Conservation (phyloP, 345 rosid genomes). For the Noccaea bulbosa region DNA sequence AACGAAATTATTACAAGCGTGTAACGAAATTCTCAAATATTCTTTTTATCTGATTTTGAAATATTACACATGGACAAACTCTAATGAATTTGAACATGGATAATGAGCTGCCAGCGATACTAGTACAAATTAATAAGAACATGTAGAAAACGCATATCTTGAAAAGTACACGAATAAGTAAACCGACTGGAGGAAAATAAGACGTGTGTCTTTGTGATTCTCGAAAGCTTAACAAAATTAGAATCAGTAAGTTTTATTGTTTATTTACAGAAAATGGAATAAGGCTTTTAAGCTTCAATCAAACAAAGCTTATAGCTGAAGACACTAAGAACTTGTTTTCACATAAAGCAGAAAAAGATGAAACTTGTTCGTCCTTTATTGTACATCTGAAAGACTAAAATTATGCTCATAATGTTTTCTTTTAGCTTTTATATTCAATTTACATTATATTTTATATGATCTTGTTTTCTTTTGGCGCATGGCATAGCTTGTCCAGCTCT, state of each 20-base stretch:
- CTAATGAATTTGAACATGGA: not conserved
- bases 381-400: slow-evolving; percentile 36
- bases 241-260: slow-evolving; percentile 25
- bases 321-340: slow-evolving; percentile 34
- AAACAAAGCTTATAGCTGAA: slow-evolving; percentile 45
- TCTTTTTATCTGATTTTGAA: not conserved
- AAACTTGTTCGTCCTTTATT: slow-evolving; percentile 49
- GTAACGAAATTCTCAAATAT: not conserved
- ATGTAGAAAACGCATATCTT: slow-evolving; percentile 20
- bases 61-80: not conserved
- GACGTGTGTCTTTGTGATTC: slow-evolving; percentile 43
- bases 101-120: not conserved
- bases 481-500: slow-evolving; percentile 32
- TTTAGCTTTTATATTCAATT: slow-evolving; percentile 38
- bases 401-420: slow-evolving; percentile 43
- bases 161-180: slow-evolving; percentile 33
- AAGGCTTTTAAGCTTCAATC: slow-evolving; percentile 42
- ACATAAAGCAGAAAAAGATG: slow-evolving; percentile 33
- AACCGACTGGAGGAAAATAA: slow-evolving; percentile 36
- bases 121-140: not conserved
- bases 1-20: not conserved
- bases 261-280: slow-evolving; percentile 39
- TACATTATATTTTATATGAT: slow-evolving; percentile 30
- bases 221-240: slow-evolving; percentile 25
- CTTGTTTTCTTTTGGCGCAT: slow-evolving; percentile 36